Evolutionary conservation across 257 asterid species (phyloP), one percentile per base, ranked within the genome.

Genomic region (Handroanthus guayacan): DNA sequence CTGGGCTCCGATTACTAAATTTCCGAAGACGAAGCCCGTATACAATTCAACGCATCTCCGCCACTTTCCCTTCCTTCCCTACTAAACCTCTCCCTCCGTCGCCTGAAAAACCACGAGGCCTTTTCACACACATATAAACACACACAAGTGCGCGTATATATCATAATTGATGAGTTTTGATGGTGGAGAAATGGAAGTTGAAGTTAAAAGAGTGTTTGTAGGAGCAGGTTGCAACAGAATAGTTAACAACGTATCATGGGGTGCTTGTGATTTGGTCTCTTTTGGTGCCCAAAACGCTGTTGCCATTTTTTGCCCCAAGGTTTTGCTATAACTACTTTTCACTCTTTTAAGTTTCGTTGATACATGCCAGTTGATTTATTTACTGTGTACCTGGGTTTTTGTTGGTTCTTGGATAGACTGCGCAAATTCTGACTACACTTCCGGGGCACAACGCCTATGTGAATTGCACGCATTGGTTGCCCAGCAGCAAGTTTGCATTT

Each of bases 181-280:
- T 38, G 78, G 79, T 48, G 82, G 62, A 10, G 77, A 6, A 47
- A 45, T 66, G 78, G 75, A 77, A 36, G 84, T 74, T 77, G 94
- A 79, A 81, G 97, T 86, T 72, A 82, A 89, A 10, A 85, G 84
- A 60, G 82, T 82, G 62, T 93, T 95, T 64, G 84, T 93, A 11
- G 98, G 98, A 75, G 90, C 97, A 25, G 99, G 96, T 2, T 95
- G 98, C 81, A 95, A 95, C 81, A 83, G 98, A 85, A 83, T 91
- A 61, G 97, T 95, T 14, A 90, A 95, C 88, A 95, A 92, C 76
- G 96, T 91, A 3, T 95, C 99, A 1, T 91, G 99, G 99, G 98
- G 97, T 36, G 97, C 97, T 63, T 93, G 82, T 62, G 89, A 75
- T 78, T 93, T 93, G 83, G 80, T 93, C 78, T 82, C 98, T 54